A percentile compares a stretch with the other conserved stretches of the same genome.
phyloP scores from a whole-genome alignment of 202 grass and related monocot species.

The Eragrostis tef region DNA sequence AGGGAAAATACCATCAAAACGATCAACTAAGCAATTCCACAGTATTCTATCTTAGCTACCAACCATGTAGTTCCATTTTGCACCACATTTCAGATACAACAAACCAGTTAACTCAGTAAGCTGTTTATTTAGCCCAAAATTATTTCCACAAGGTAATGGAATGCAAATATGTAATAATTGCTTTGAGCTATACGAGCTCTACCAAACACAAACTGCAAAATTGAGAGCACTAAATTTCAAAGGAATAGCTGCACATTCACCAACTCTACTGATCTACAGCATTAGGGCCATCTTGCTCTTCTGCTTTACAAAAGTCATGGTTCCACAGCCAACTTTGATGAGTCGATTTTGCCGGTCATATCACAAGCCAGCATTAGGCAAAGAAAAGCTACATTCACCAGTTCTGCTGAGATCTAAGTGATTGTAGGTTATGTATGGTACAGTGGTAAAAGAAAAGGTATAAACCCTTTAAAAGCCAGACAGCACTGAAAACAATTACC shows the following conservation, averaged over 20 bases:
- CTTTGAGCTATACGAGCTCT: not conserved
- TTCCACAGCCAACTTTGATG: not conserved
- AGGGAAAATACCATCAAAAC: not conserved
- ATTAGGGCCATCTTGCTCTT: not conserved
- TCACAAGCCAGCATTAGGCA: not conserved
- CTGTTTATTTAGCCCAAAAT: not conserved
- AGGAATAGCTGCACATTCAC: not conserved
- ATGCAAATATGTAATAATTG: not conserved
- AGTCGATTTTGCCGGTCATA: not conserved
- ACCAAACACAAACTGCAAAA: not conserved
- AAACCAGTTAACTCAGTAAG: not conserved
- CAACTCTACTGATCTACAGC: not conserved
- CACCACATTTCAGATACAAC: not conserved
- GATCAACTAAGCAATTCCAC: not conserved
- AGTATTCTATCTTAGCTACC: not conserved
- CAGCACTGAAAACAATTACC: not conserved
- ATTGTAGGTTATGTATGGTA: not conserved
- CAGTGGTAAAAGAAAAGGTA: not conserved
- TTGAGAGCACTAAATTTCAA: not conserved
- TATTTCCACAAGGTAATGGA: not conserved
- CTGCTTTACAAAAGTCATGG: conserved; percentile 42
- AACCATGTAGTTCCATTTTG: not conserved
- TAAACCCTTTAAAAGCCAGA: not conserved
- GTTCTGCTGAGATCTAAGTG: not conserved
- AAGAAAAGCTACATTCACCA: not conserved